Evolutionary conservation across 2,329 filamentous ascomycete species (phyloP), one percentile per base, ranked within the genome.

Genomic region (Nemania sp.): DNA sequence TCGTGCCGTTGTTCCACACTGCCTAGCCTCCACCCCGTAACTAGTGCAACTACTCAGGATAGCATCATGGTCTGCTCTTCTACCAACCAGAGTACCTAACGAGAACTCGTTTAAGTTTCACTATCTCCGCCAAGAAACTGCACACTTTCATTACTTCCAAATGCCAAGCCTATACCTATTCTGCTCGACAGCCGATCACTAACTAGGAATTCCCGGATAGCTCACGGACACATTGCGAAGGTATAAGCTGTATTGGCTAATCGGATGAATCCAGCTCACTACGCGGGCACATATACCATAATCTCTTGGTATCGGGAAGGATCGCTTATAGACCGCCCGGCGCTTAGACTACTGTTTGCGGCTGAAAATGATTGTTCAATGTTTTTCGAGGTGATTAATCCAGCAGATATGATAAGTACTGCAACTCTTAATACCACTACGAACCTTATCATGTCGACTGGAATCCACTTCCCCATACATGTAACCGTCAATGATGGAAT

Each of bases 1-100:
- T 37, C 48, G 48, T n/a, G 48, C 48, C 48, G 48, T n/a, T 37
- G 40, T 50, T 50, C 48, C 48, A 50, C 30, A 24, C 40, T n/a
- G 14, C 24, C 23, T 30, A 30, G 40, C 24, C 8, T 20, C 11
- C n/a, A n/a, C n/a, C n/a, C n/a, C n/a, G 26, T 30, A 37, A 15
- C 15, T 37, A 33, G 34, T 45, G 42, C 31, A 36, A 28, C 43
- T 11, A 19, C 15, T 7, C 17, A 6, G 28, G 20, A 17, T 6
- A 15, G 20, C 3, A 14, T 45, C 12, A 34, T 20, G 19, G 30
- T 28, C 26, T 6, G 26, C 11, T 11, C 11, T 11, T 28, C 11
- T 28, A 28, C 26, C 6, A 12, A 12, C 28, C 28, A 3, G 28
- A 31, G 28, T 14, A 31, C 26, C 26, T 12, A 31, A 31, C 11